A percentile compares a stretch with the other conserved stretches of the same genome.
Evolutionary conservation across 768 basidiomycete species (phyloP).

Genomic region (Lactifluus echinatus): DNA sequence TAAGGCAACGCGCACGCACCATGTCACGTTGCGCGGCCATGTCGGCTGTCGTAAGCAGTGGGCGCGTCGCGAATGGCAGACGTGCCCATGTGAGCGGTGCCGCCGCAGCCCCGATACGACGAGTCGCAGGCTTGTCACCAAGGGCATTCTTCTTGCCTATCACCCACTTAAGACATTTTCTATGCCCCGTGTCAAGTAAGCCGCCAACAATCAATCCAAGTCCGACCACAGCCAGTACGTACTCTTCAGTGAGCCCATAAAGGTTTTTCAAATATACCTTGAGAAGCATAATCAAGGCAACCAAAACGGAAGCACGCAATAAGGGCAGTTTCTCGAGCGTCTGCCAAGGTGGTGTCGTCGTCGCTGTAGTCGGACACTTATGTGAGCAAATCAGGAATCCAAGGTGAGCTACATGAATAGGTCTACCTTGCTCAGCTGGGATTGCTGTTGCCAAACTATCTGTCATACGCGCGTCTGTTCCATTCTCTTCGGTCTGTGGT

Average conservation of each 20-base stretch:
- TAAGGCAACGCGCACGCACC: conserved; percentile 42
- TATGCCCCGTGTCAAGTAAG: conserved; percentile 26
- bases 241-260: conserved; percentile 92
- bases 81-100: conserved; percentile 63
- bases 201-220: not conserved
- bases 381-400: not conserved
- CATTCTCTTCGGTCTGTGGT: not conserved
- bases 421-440: not conserved
- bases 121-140: conserved; percentile 73
- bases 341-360: conserved; percentile 10
- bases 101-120: conserved; percentile 51
- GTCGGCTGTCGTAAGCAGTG: conserved; percentile 57
- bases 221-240: conserved; percentile 26
- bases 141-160: conserved; percentile 82
- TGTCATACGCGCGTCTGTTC: not conserved
- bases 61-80: conserved; percentile 53
- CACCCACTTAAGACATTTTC: conserved; percentile 87
- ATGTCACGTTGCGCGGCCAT: conserved; percentile 48
- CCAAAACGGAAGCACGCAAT: conserved; percentile 63
- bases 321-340: conserved; percentile 25
- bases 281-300: conserved; percentile 80
- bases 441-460: not conserved
- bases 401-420: not conserved
- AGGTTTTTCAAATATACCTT: conserved; percentile 77
- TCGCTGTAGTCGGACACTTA: not conserved